phyloP scores from a whole-genome alignment of 2,329 filamentous ascomycete species.

The Botrytis elliptica region DNA sequence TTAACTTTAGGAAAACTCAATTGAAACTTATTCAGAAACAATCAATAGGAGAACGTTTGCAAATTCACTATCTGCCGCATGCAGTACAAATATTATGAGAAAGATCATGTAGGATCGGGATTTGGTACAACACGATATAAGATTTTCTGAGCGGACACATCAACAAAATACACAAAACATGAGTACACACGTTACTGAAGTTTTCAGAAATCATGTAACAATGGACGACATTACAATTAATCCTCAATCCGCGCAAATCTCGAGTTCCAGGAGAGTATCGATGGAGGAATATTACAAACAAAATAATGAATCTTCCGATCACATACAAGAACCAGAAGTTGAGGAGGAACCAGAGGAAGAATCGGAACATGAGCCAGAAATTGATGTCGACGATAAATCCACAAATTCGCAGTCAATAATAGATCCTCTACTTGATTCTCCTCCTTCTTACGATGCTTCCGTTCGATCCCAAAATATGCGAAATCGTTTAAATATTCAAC shows the following conservation, averaged over 20 bases:
- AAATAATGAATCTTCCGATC: constrained; percentile 14
- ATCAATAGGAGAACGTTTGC: constrained; percentile 5
- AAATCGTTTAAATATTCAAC: constrained; percentile 37
- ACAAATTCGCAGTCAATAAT: not conserved
- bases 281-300: constrained; percentile 18
- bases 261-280: constrained; percentile 6
- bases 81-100: not conserved
- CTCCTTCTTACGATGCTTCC: constrained; percentile 30
- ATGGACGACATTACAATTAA: constrained; percentile 14
- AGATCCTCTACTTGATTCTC: constrained; percentile 22
- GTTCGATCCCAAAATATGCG: constrained; percentile 25
- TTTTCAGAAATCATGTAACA: constrained; percentile 17
- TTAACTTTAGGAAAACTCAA: not conserved
- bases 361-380: not conserved
- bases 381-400: constrained; percentile 3
- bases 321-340: not conserved
- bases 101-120: constrained; percentile 10
- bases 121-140: constrained; percentile 3
- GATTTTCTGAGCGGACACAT: constrained; percentile 2
- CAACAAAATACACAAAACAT: constrained; percentile 5
- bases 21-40: constrained; percentile 2
- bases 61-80: constrained; percentile 10
- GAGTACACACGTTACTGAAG: not conserved
- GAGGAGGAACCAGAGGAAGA: constrained; percentile 13
- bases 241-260: not conserved